Conservation (phyloP, 2,329 filamentous ascomycete genomes). For the Scytalidium sp. region DNA sequence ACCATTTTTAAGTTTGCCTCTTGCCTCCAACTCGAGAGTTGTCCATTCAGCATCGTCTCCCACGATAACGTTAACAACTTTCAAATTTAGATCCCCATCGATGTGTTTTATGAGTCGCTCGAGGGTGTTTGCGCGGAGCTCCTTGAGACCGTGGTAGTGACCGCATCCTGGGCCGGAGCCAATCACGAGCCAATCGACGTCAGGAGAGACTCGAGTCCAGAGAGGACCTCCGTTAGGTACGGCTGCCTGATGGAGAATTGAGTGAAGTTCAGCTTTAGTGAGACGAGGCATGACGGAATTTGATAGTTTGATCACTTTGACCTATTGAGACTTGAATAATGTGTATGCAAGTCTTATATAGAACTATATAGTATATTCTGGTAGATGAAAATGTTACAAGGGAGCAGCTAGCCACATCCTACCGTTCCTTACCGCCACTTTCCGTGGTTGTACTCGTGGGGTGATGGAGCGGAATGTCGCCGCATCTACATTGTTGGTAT, state of each 20-base stretch:
- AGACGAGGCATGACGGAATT: conserved; percentile 40
- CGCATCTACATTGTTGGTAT: too few species aligned
- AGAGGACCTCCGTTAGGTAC: background rate
- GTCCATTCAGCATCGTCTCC: background rate
- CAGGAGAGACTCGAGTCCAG: background rate
- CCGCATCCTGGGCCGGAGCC: background rate
- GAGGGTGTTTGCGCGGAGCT: background rate
- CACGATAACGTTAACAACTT: background rate
- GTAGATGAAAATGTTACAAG: conserved; percentile 9
- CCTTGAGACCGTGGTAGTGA: background rate
- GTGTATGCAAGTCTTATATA: too few species aligned
- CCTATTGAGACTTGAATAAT: too few species aligned
- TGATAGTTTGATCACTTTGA: too few species aligned
- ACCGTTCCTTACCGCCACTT: too few species aligned
- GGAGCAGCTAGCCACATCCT: conserved; percentile 9
- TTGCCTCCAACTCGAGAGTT: background rate
- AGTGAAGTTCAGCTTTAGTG: conserved; percentile 34
- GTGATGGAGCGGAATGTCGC: too few species aligned
- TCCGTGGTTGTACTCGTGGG: too few species aligned
- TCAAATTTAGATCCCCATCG: background rate
- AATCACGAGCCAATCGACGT: background rate
- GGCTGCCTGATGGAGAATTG: background rate
- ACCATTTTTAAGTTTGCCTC: background rate
- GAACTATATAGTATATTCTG: too few species aligned
- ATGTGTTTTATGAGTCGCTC: background rate